phyloP scores from a whole-genome alignment of 208 protist species.

The Trypanosomatidae sp. region DNA sequence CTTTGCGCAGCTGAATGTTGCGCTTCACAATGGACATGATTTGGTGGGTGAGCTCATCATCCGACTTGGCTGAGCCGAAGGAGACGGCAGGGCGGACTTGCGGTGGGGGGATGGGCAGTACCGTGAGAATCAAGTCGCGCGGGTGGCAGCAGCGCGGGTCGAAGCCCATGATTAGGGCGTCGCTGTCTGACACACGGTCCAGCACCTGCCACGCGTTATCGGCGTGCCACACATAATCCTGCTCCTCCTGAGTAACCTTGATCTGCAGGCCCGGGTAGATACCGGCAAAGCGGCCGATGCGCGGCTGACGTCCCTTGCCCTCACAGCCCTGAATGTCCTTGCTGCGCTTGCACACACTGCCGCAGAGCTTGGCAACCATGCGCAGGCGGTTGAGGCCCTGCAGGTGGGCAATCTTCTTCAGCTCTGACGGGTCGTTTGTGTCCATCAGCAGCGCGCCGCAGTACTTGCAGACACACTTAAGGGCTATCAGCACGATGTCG shows the following conservation, averaged over 20 bases:
- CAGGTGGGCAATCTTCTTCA: constrained; percentile 55
- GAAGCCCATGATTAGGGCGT: constrained; percentile 75
- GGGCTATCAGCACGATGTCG: constrained; percentile 91
- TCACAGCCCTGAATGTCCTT: constrained; percentile 54
- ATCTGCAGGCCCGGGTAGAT: constrained; percentile 80
- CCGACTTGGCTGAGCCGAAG: constrained; percentile 80
- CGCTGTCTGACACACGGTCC: constrained; percentile 67
- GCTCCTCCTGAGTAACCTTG: constrained; percentile 71
- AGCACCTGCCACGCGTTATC: constrained; percentile 77
- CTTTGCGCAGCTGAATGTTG: constrained; percentile 91
- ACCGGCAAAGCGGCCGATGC: constrained; percentile 65
- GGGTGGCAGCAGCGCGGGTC: constrained; percentile 77
- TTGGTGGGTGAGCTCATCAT: constrained; percentile 99
- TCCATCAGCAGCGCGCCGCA: constrained; percentile 94
- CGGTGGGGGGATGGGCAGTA: constrained; percentile 97
- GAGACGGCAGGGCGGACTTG: constrained; percentile 97
- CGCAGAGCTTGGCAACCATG: constrained; percentile 67
- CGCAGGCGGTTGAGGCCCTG: constrained; percentile 74
- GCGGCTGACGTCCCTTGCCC: constrained; percentile 81
- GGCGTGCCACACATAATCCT: constrained; percentile 71
- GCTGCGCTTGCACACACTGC: constrained; percentile 56
- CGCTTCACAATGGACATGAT: constrained; percentile 97
- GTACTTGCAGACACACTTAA: constrained; percentile 98
- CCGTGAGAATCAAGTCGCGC: constrained; percentile 94
- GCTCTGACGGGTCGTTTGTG: constrained; percentile 38